phyloP scores from a whole-genome alignment of 768 basidiomycete genomes.

The Lepiota brunneoincarnata region DNA sequence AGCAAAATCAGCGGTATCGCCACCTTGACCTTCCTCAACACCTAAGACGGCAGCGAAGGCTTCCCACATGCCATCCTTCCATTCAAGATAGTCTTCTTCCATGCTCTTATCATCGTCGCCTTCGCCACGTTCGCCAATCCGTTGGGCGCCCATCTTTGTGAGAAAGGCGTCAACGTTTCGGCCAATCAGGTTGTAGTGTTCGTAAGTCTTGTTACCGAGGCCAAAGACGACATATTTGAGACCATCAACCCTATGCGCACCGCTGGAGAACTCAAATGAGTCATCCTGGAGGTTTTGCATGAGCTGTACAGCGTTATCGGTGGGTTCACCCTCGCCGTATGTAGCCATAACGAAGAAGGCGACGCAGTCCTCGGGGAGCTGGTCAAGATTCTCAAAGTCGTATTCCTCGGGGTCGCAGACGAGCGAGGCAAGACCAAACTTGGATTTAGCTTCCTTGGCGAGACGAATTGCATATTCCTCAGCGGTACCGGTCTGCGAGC shows the following conservation, averaged over 20 bases:
- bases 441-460: constrained; percentile 96
- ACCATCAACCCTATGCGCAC: constrained; percentile 69
- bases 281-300: constrained; percentile 90
- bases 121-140: constrained; percentile 89
- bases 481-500: constrained; percentile 97
- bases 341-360: constrained; percentile 97
- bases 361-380: constrained; percentile 81
- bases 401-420: constrained; percentile 99
- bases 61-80: constrained; percentile 99
- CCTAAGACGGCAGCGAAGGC: constrained; percentile 77
- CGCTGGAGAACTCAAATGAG: constrained; percentile 83
- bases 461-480: constrained; percentile 98
- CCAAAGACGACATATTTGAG: constrained; percentile 95
- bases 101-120: constrained; percentile 99
- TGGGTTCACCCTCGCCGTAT: constrained; percentile 98
- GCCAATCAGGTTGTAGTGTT: constrained; percentile 93
- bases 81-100: constrained; percentile 99
- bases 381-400: constrained; percentile 95
- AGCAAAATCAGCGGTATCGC: constrained; percentile 90
- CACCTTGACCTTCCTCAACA: constrained; percentile 95
- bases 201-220: constrained; percentile 91
- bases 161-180: constrained; percentile 74
- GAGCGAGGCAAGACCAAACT: constrained; percentile 92
- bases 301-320: constrained; percentile 94
- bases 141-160: constrained; percentile 73